phyloP scores from a whole-genome alignment of 768 basidiomycete genomes.

The Lactarius pseudohatsudake region DNA sequence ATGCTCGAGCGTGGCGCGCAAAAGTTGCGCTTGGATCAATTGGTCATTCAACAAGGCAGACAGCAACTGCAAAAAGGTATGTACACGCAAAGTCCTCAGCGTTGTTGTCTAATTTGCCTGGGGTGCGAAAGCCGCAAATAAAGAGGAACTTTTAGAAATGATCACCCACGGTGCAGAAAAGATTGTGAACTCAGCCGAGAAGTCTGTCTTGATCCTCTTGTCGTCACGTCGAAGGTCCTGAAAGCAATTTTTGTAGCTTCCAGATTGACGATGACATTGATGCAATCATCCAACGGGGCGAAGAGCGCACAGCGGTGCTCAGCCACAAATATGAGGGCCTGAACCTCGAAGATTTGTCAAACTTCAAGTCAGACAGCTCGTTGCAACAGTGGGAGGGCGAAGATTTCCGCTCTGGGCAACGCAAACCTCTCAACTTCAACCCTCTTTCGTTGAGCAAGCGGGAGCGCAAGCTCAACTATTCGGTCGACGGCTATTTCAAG shows the following conservation, averaged over 20 bases:
- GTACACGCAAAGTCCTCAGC: constrained; percentile 23
- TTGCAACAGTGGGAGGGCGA: constrained; percentile 96
- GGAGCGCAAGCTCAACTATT: constrained; percentile 91
- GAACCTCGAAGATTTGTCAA: constrained; percentile 92
- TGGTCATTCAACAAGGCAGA: constrained; percentile 95
- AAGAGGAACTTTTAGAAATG: constrained; percentile 97
- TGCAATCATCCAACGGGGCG: constrained; percentile 86
- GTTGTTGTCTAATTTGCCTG: constrained; percentile 4
- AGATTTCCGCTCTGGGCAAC: constrained; percentile 77
- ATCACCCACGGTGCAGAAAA: constrained; percentile 97
- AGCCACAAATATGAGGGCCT: constrained; percentile 91
- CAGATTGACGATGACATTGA: constrained; percentile 91
- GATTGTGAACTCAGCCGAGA: constrained; percentile 80
- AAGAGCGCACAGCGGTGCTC: constrained; percentile 84
- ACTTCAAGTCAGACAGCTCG: constrained; percentile 92
- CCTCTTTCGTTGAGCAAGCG: constrained; percentile 88
- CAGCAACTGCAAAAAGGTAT: constrained; percentile 76
- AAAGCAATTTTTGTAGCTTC: constrained; percentile 44
- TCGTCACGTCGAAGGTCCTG: not conserved
- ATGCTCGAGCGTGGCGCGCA: constrained; percentile 95
- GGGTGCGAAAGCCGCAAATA: constrained; percentile 67
- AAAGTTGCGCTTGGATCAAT: constrained; percentile 90
- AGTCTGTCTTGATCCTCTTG: constrained; percentile 46
- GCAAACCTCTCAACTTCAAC: constrained; percentile 70
- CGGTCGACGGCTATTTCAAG: constrained; percentile 94